Evolutionary conservation across 345 rosid genomes (phyloP).

Genomic region (Gossypium ekmanianum): DNA sequence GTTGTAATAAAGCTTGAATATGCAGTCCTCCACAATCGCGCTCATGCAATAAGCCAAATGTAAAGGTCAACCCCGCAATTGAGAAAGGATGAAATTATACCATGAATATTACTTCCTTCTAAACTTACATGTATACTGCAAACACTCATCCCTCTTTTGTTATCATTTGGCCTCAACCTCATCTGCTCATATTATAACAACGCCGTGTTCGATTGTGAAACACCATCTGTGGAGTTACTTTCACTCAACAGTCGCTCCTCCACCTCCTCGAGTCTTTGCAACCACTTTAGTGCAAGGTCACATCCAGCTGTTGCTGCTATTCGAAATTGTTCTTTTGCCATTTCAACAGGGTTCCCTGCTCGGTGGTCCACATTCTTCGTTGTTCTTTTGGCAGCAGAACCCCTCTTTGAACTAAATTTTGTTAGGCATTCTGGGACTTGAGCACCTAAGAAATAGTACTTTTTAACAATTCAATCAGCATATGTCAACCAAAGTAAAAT

Average conservation of each 20-base stretch:
- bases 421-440: slow-evolving; percentile 64
- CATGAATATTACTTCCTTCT: not conserved
- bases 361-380: slow-evolving; percentile 27
- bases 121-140: not conserved
- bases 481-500: not conserved
- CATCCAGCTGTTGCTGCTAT: slow-evolving; percentile 72
- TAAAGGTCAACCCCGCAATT: not conserved
- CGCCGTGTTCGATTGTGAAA: not conserved
- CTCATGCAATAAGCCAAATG: not conserved
- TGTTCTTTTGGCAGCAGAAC: slow-evolving; percentile 37
- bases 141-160: not conserved
- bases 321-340: slow-evolving; percentile 74
- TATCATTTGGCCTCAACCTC: not conserved
- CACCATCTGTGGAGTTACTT: slow-evolving; percentile 7
- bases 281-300: slow-evolving; percentile 77
- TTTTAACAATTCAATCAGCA: not conserved
- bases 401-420: slow-evolving; percentile 35
- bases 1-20: not conserved
- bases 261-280: slow-evolving; percentile 74
- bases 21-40: not conserved
- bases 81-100: not conserved
- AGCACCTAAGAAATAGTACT: slow-evolving; percentile 40
- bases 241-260: slow-evolving; percentile 46
- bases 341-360: slow-evolving; percentile 40
- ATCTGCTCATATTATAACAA: slow-evolving; percentile 5